Conservation (phyloP, 2,329 filamentous ascomycete genomes). For the Phialocephala sp. region DNA sequence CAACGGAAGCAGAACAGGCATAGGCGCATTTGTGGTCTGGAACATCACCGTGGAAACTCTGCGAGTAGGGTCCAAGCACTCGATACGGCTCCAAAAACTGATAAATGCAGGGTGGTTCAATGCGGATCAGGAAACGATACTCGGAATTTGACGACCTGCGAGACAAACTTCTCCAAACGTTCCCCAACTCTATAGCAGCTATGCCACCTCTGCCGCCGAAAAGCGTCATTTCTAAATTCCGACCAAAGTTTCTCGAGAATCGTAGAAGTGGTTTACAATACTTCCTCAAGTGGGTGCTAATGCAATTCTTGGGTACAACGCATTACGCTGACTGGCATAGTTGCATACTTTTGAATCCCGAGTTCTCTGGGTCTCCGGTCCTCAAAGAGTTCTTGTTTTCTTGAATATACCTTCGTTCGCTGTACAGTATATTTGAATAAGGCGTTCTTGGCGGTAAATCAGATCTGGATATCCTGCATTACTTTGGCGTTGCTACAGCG, state of each 20-base stretch:
- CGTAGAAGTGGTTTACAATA: conserved; percentile 84
- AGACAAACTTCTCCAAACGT: conserved; percentile 74
- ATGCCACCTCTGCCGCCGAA: conserved; percentile 92
- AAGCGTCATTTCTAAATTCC: conserved; percentile 85
- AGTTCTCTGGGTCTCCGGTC: conserved; percentile 90
- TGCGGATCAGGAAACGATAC: conserved; percentile 75
- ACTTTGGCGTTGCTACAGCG: conserved; percentile 9
- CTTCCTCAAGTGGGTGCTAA: conserved; percentile 79
- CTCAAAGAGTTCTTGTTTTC: conserved; percentile 80
- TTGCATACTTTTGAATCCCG: conserved; percentile 89
- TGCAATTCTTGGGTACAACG: not conserved
- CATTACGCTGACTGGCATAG: conserved; percentile 51
- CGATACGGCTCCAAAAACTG: not conserved
- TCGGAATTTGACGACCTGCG: conserved; percentile 92
- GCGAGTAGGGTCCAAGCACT: conserved; percentile 60
- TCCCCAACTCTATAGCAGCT: conserved; percentile 83
- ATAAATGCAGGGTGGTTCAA: conserved; percentile 58
- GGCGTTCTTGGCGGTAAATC: conserved; percentile 10
- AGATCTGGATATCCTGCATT: conserved; percentile 11
- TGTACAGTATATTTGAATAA: conserved; percentile 17
- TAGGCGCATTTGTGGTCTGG: conserved; percentile 94
- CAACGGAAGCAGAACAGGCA: conserved; percentile 40
- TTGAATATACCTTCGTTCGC: conserved; percentile 24
- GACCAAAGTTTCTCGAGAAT: conserved; percentile 83
- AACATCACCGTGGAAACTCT: conserved; percentile 88